These are phyloP conservation scores for Euptelea pleiosperma DNA, from an alignment of 164 flowering plant species.

Conservation along the genomic window DNA sequence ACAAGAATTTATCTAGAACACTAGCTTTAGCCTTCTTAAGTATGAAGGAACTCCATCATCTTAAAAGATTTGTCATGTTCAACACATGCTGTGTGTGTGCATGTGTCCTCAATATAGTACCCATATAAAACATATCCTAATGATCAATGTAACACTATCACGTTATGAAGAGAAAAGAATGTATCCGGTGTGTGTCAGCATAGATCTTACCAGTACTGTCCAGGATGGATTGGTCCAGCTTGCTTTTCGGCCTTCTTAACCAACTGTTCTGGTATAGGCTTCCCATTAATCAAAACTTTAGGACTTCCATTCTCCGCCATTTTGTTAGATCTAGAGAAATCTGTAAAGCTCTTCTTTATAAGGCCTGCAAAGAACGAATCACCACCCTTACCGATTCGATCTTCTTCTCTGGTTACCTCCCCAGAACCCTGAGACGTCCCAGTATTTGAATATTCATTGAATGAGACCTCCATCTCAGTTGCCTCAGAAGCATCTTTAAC, in stretches of 20 bases:
- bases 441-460: conserved; percentile 32
- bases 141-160: not conserved
- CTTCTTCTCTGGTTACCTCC: conserved; percentile 31
- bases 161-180: not conserved
- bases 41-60: not conserved
- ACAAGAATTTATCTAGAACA: not conserved
- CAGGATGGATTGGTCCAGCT: conserved; percentile 79
- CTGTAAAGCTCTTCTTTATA: conserved; percentile 40
- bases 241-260: conserved; percentile 83
- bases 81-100: not conserved
- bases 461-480: conserved; percentile 45
- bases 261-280: conserved; percentile 52
- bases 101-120: not conserved
- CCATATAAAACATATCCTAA: not conserved
- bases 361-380: conserved; percentile 43
- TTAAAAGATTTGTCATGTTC: not conserved
- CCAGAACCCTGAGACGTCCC: conserved; percentile 37
- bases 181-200: not conserved
- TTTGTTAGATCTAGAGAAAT: conserved; percentile 34
- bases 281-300: conserved; percentile 66
- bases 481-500: conserved; percentile 34
- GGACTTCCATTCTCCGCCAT: conserved; percentile 28
- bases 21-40: not conserved
- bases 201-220: conserved; percentile 73
- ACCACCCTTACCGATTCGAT: conserved; percentile 28